Evolutionary conservation across 768 basidiomycete genomes (phyloP).

Genomic region (Trichaptum fuscoviolaceum): DNA sequence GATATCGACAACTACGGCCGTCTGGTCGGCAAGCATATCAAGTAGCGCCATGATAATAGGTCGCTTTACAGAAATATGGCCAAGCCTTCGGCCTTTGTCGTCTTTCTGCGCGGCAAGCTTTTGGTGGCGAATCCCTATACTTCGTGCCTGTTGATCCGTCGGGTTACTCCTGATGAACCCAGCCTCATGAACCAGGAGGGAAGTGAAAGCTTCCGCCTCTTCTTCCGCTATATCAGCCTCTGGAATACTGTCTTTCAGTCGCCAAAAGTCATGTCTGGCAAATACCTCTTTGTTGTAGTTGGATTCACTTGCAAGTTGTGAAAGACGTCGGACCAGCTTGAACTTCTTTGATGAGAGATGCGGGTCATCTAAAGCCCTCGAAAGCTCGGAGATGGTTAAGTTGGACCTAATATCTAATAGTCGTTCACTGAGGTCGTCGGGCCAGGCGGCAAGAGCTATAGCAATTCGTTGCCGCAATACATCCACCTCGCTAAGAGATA

Average conservation of each 20-base stretch:
- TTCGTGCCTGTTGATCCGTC: conserved; percentile 41
- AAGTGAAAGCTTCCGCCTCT: conserved; percentile 65
- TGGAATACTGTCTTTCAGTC: conserved; percentile 75
- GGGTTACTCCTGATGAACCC: conserved; percentile 62
- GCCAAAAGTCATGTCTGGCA: conserved; percentile 70
- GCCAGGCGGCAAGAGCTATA: conserved; percentile 71
- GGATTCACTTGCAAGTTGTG: conserved; percentile 37
- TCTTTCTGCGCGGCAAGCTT: conserved; percentile 14
- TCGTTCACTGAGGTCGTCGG: conserved; percentile 48
- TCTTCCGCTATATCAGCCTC: conserved; percentile 44
- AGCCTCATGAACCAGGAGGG: conserved; percentile 50
- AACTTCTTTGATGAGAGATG: conserved; percentile 73
- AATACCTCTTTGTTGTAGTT: conserved; percentile 43
- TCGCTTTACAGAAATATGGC: conserved; percentile 30
- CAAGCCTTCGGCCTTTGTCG: conserved; percentile 17
- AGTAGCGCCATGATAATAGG: conserved; percentile 51
- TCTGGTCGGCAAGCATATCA: conserved; percentile 49
- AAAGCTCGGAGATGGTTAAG: conserved; percentile 43
- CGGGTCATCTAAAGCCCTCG: conserved; percentile 49
- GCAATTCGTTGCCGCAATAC: conserved; percentile 38
- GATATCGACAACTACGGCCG: conserved; percentile 42
- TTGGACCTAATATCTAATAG: conserved; percentile 42
- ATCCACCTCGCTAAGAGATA: conserved; percentile 34
- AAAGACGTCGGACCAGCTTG: conserved; percentile 62
- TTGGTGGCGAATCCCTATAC: conserved; percentile 35